Conservation (phyloP, 1,284 basidiomycete species). For the Trametes sp. region DNA sequence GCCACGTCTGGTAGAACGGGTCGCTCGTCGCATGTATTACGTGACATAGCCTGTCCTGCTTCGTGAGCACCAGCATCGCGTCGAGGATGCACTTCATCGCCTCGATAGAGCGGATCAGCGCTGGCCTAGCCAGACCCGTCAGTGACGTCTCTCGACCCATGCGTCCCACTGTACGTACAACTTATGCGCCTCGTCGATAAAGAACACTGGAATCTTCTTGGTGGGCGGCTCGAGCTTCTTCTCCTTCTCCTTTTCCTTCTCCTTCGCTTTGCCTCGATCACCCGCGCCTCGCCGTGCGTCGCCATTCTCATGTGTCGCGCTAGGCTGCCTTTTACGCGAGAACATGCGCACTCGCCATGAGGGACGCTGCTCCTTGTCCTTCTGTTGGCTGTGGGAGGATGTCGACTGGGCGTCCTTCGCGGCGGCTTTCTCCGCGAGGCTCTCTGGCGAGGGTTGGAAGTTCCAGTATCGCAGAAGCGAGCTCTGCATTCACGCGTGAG, state of each 20-base stretch:
- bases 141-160: neutral
- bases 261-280: constrained; percentile 20
- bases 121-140: constrained; percentile 53
- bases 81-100: constrained; percentile 85
- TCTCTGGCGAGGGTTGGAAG: constrained; percentile 54
- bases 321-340: constrained; percentile 30
- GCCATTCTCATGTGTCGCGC: constrained; percentile 29
- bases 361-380: constrained; percentile 23
- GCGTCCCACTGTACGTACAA: constrained; percentile 53
- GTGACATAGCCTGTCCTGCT: constrained; percentile 84
- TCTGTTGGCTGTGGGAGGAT: constrained; percentile 15
- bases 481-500: constrained; percentile 53
- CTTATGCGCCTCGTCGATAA: constrained; percentile 86
- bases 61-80: constrained; percentile 84
- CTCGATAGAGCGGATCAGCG: constrained; percentile 75
- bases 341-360: constrained; percentile 37
- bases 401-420: constrained; percentile 22
- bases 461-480: constrained; percentile 77
- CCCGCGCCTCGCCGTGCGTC: constrained; percentile 27
- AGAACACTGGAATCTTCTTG: constrained; percentile 82
- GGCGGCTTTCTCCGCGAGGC: constrained; percentile 24
- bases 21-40: constrained; percentile 86
- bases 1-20: constrained; percentile 85
- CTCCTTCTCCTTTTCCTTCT: constrained; percentile 39
- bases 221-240: constrained; percentile 45